phyloP scores from a whole-genome alignment of 805 yeast genomes.

The Ogataea allantospora region DNA sequence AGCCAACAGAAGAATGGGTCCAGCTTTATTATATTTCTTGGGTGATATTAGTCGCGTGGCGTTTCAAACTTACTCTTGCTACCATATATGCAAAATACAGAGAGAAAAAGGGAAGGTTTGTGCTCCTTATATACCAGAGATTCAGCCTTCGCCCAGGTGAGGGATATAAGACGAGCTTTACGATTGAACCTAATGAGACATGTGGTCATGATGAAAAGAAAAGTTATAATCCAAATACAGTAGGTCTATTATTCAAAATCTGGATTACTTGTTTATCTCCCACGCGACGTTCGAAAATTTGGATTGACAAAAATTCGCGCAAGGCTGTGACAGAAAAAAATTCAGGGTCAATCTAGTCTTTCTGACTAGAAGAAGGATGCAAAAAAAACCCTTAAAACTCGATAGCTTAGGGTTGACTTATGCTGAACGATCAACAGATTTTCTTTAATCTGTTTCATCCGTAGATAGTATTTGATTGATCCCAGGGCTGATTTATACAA shows the following conservation, averaged over 20 bases:
- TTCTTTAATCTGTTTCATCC: too few species aligned
- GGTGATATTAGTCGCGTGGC: not conserved
- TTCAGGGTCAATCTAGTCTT: too few species aligned
- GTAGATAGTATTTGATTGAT: too few species aligned
- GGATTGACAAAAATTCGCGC: not conserved
- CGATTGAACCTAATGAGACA: not conserved
- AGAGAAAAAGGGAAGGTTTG: not conserved
- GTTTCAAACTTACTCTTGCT: not conserved
- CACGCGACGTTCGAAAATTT: too few species aligned
- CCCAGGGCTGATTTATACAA: too few species aligned
- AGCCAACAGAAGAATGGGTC: conserved; percentile 8
- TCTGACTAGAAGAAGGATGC: too few species aligned
- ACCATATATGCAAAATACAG: not conserved
- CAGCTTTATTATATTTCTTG: conserved; percentile 7
- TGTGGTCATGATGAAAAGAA: not conserved
- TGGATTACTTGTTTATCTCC: too few species aligned
- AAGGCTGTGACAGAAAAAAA: too few species aligned
- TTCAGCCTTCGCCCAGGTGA: not conserved
- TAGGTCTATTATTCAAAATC: not conserved
- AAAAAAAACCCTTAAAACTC: too few species aligned
- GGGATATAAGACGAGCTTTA: not conserved
- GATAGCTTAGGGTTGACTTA: too few species aligned
- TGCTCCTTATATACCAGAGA: conserved; percentile 2
- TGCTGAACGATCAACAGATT: too few species aligned
- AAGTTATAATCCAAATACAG: not conserved